phyloP scores from a whole-genome alignment of 441 rosid genomes.

The Dalechampia spathulata region DNA sequence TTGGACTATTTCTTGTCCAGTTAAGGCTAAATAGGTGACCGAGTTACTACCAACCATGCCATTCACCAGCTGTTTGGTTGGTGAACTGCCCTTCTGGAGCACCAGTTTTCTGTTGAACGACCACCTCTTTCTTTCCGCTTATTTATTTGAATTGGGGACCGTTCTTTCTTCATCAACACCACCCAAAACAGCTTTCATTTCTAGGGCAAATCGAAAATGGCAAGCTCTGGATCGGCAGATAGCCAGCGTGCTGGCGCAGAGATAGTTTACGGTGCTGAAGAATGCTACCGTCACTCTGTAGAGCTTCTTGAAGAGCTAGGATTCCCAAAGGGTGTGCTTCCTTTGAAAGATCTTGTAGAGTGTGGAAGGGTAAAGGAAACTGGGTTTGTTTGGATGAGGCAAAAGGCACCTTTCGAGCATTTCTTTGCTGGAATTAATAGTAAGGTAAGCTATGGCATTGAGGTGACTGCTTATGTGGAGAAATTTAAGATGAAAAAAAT shows the following conservation, averaged over 20 bases:
- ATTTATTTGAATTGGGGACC: no score
- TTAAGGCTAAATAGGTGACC: no score
- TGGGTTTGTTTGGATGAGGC: constrained; percentile 95
- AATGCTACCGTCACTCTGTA: constrained; percentile 51
- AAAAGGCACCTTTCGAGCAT: constrained; percentile 68
- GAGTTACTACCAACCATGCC: no score
- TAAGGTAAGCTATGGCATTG: constrained; percentile 56
- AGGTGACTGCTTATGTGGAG: constrained; percentile 81
- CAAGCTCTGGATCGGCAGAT: constrained; percentile 18
- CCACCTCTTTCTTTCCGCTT: no score
- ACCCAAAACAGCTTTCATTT: no score
- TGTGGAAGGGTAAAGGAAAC: constrained; percentile 84
- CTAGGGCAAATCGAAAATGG: no score
- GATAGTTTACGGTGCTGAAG: constrained; percentile 60
- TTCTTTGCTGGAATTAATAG: constrained; percentile 53
- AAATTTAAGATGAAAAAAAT: constrained; percentile 81
- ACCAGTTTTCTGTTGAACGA: no score
- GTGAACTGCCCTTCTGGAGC: no score
- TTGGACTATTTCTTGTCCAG: no score
- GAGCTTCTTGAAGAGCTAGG: constrained; percentile 82
- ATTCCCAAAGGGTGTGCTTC: constrained; percentile 87
- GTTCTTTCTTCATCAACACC: no score
- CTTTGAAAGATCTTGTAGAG: constrained; percentile 67
- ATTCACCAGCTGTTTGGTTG: no score
- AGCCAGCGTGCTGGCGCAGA: constrained; percentile 63